Percentiles rank a stretch among this genome's conserved stretches.
Conservation (phyloP, 192 early-diverging fungal genomes). For the Backusella liffmaniae region DNA sequence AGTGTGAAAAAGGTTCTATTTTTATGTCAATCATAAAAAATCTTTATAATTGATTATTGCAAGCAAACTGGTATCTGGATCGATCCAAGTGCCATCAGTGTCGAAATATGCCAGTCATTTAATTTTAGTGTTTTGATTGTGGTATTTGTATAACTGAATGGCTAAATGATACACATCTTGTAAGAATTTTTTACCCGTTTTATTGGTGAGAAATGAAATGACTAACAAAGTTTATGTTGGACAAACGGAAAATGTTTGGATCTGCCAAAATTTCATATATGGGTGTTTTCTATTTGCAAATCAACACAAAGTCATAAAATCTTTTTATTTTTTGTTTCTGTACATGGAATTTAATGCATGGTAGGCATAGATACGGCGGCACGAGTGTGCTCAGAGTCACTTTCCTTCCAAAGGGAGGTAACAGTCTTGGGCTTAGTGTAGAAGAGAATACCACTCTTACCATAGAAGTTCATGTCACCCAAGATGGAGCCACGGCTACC, state of each 20-base stretch:
- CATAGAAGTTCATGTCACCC: conserved; percentile 96
- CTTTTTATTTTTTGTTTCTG: background rate
- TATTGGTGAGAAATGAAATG: background rate
- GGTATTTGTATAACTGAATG: background rate
- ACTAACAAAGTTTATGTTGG: background rate
- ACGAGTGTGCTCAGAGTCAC: conserved; percentile 67
- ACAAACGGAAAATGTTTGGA: background rate
- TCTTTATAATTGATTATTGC: background rate
- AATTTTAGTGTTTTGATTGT: background rate
- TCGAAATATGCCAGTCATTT: background rate
- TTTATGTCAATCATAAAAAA: background rate
- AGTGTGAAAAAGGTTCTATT: background rate
- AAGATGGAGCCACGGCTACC: conserved; percentile 86
- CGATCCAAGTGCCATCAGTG: background rate
- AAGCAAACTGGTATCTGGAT: background rate
- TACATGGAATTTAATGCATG: background rate
- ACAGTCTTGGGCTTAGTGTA: conserved; percentile 95
- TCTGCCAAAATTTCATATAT: background rate
- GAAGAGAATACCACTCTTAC: conserved; percentile 74
- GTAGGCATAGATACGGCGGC: conserved; percentile 92
- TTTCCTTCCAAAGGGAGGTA: conserved; percentile 89
- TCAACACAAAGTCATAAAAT: background rate
- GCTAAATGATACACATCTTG: background rate
- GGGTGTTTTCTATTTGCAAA: background rate
- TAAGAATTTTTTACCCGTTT: background rate